These are phyloP conservation scores for Melastoma candidum DNA, from an alignment of 441 rosid genomes.

Conservation along the genomic window DNA sequence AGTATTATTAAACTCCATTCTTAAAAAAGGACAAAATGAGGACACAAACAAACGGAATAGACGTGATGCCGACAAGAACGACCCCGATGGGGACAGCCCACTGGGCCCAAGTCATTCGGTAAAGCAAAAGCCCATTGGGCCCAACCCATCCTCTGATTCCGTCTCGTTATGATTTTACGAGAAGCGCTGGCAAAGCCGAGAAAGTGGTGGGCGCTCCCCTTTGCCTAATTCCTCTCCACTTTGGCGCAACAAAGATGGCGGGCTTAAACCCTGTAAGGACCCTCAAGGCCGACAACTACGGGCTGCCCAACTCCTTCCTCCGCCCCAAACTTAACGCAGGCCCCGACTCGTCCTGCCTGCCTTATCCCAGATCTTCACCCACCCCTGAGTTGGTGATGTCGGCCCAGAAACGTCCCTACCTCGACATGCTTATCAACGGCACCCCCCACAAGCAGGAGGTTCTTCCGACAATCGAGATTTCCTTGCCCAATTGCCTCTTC, in stretches of 20 bases:
- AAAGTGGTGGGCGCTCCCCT: neutral
- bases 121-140: too few relatives aligned
- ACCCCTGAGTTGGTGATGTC: constrained; percentile 27
- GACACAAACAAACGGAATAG: too few relatives aligned
- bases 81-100: too few relatives aligned
- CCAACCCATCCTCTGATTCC: too few relatives aligned
- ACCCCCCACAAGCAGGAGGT: constrained; percentile 48
- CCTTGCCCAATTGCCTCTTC: constrained; percentile 56
- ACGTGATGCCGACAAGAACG: too few relatives aligned
- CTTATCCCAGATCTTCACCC: constrained; percentile 19
- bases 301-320: constrained; percentile 17
- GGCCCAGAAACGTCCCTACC: constrained; percentile 24
- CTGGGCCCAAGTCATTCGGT: neutral
- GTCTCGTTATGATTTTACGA: too few relatives aligned
- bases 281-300: constrained; percentile 17
- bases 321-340: constrained; percentile 22
- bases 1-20: too few relatives aligned
- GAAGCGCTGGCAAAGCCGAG: neutral
- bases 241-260: constrained; percentile 30
- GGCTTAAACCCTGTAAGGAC: constrained; percentile 43
- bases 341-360: constrained; percentile 14
- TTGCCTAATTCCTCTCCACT: too few relatives aligned
- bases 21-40: too few relatives aligned
- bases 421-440: constrained; percentile 39
- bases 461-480: constrained; percentile 33